A percentile compares a stretch with the other conserved stretches of the same genome.
Conservation (phyloP, 1,284 basidiomycete species). For the Hortiboletus rubellus region DNA sequence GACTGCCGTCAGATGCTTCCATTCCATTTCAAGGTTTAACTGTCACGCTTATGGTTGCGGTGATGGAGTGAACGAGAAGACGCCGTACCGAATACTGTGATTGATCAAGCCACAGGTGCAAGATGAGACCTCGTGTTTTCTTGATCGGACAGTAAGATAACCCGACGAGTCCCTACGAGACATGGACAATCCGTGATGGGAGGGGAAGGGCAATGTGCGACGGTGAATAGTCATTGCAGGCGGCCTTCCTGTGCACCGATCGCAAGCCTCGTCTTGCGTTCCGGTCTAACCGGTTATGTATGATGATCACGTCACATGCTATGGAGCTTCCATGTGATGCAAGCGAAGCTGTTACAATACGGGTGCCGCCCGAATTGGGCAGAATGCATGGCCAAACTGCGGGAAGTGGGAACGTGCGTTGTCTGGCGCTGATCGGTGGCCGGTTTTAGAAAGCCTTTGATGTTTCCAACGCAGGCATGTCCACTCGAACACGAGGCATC, state of each 20-base stretch:
- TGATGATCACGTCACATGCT: conserved; percentile 6
- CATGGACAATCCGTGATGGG: too few species aligned
- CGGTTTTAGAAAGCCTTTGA: conserved; percentile 13
- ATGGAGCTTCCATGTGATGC: conserved; percentile 53
- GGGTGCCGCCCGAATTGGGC: conserved; percentile 3
- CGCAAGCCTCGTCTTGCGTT: neutral
- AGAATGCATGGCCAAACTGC: neutral
- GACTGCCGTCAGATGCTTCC: conserved; percentile 25
- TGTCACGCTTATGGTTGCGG: conserved; percentile 23
- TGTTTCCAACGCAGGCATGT: conserved; percentile 42
- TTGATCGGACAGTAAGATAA: conserved; percentile 5
- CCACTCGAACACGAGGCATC: conserved; percentile 55
- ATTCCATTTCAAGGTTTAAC: conserved; percentile 33
- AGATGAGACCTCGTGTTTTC: conserved; percentile 13
- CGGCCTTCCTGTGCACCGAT: conserved; percentile 2
- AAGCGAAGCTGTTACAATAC: conserved; percentile 28
- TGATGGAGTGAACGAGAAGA: conserved; percentile 22
- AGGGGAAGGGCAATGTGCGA: neutral
- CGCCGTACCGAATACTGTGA: conserved; percentile 11
- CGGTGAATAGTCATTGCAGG: neutral
- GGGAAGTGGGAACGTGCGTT: conserved; percentile 5
- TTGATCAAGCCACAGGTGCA: conserved; percentile 2
- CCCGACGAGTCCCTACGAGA: neutral
- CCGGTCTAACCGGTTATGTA: conserved; percentile 1
- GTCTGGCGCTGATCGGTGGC: neutral